phyloP scores from a whole-genome alignment of 2,329 filamentous ascomycete genomes.

The Fusarium subtropicale region DNA sequence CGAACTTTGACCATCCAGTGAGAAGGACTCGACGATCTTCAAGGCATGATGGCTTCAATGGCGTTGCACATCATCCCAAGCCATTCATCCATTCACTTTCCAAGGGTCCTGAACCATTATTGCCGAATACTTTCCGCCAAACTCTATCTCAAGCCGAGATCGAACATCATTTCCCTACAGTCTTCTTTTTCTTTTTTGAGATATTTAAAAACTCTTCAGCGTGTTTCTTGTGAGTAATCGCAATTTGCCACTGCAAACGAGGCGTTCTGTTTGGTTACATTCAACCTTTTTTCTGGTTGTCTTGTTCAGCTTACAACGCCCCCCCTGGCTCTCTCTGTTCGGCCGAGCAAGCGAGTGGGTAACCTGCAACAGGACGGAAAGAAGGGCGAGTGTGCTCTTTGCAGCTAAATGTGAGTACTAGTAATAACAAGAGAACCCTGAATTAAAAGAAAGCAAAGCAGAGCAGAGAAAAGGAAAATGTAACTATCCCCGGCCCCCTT shows the following conservation, averaged over 20 bases:
- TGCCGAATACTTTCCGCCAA: background rate
- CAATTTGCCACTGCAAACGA: conserved; percentile 33
- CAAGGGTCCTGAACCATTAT: background rate
- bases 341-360: background rate
- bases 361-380: background rate
- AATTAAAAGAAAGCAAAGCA: background rate
- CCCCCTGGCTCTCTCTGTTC: background rate
- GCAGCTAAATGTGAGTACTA: background rate
- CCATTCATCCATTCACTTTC: conserved; percentile 10
- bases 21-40: background rate
- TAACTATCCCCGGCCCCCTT: conserved; percentile 30
- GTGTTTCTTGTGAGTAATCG: background rate
- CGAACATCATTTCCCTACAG: background rate
- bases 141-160: background rate
- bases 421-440: background rate
- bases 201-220: conserved; percentile 8
- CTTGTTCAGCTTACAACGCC: background rate
- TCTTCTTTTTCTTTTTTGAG: background rate
- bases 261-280: background rate
- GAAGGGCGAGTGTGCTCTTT: background rate
- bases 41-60: conserved; percentile 23
- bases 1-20: background rate
- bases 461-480: conserved; percentile 3
- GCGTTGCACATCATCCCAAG: conserved; percentile 1
- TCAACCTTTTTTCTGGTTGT: background rate